Evolutionary conservation across 2,329 filamentous ascomycete genomes (phyloP).

Genomic region (Calonectria pauciramosa): DNA sequence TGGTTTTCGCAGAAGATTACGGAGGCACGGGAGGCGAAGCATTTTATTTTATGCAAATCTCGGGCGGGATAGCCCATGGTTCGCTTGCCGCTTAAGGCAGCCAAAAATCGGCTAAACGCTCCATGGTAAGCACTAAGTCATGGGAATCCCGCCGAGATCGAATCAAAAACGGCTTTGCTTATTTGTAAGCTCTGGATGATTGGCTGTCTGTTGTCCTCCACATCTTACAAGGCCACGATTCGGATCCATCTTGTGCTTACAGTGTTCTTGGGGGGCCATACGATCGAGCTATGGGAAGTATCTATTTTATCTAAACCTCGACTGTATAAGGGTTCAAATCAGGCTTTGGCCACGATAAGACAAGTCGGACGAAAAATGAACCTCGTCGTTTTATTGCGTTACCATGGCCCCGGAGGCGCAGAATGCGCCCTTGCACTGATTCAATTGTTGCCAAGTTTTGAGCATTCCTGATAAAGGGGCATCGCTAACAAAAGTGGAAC

Average conservation of each 20-base stretch:
- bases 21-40: background rate
- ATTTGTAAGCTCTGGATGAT: background rate
- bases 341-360: background rate
- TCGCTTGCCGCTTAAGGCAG: too few species aligned
- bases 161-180: background rate
- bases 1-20: background rate
- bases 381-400: background rate
- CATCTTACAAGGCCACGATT: background rate
- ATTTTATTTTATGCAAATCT: background rate
- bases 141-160: background rate
- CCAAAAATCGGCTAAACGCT: background rate
- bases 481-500: background rate
- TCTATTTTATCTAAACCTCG: background rate
- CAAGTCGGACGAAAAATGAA: background rate
- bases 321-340: too few species aligned
- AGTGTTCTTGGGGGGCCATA: background rate
- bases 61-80: background rate
- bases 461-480: background rate
- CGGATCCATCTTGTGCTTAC: background rate
- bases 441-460: background rate
- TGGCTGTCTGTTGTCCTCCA: background rate
- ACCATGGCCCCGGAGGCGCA: background rate
- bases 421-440: background rate
- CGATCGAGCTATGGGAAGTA: background rate
- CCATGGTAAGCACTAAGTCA: background rate